A percentile compares a stretch with the other conserved stretches of the same genome.
Evolutionary conservation across 2,329 filamentous ascomycete genomes (phyloP).

Genomic region (Aspergillus alliaceus): DNA sequence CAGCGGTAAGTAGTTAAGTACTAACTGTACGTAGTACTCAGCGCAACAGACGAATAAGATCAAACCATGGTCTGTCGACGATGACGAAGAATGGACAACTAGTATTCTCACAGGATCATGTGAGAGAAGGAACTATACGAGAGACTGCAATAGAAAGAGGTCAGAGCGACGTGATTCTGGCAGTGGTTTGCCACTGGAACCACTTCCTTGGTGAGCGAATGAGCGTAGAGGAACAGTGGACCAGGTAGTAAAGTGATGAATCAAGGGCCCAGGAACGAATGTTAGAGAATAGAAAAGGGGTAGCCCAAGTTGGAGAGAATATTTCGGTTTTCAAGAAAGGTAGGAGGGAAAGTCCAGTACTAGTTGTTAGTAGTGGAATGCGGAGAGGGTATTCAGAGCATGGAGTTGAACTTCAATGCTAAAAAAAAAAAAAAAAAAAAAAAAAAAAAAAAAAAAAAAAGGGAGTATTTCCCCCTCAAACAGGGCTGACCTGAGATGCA

Average conservation of each 20-base stretch:
- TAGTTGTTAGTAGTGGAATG: not conserved
- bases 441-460: not conserved
- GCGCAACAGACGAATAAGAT: conserved; percentile 1
- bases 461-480: not conserved
- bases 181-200: conserved; percentile 4
- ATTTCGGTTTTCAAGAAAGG: no score
- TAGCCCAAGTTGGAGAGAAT: no score
- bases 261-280: not conserved
- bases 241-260: no score
- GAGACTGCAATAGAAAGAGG: not conserved
- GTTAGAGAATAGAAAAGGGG: not conserved
- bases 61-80: not conserved
- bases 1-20: no score
- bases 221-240: not conserved
- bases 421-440: not conserved
- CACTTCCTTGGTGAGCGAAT: not conserved
- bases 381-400: not conserved
- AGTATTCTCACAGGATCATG: conserved; percentile 15
- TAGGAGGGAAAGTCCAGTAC: no score
- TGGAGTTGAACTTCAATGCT: not conserved
- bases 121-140: conserved; percentile 3
- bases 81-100: conserved; percentile 7
- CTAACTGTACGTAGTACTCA: no score
- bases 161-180: conserved; percentile 1
- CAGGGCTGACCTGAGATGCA: not conserved